Evolutionary conservation across 768 basidiomycete species (phyloP), one percentile per base, ranked within the genome.

Genomic region (Tylopilus rubrobrunneus): DNA sequence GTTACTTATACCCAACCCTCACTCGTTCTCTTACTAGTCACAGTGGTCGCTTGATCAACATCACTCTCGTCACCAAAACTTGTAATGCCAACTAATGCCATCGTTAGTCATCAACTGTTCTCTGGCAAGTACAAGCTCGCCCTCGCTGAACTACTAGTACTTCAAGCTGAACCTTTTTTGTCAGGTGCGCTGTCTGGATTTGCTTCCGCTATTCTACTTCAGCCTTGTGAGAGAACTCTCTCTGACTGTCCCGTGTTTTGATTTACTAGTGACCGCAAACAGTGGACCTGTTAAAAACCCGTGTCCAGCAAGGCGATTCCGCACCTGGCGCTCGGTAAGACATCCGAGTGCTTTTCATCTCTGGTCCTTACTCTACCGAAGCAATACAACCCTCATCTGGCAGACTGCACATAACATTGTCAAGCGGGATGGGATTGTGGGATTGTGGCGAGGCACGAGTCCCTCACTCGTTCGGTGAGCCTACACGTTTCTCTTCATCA

Each of bases 251-350:
- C 6, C 6, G 12, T 7, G 12, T 17, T 17, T 17, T 17, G 10
- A 40, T 25, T 45, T 31, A 39, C 21, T 28, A 47, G 54, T 46
- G 7, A 52, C 14, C 19, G 5, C 17, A 34, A 17, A 17, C 42
- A 92, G 89, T 96, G 59, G 94, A 97, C 73, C 75, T 96, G 23
- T 71, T 97, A 60, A 97, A 97, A 73, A 96, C 94, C n/a, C 80
- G 93, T 45, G 65, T 94, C 60, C 93, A 95, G 67, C 92, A 94
- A 70, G 83, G 84, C 49, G 86, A 89, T 68, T 78, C 78, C 7
- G 62, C 57, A 29, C 40, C 72, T 37, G 65, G 58, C 36, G 63
- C 68, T 62, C 67, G 71, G 81, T 78, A 61, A 56, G 74, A 62
- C 37, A 15, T 44, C 39, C 39, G n/a, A 25, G 37, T 23, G 15